These are phyloP conservation scores for Leccinum solheimii DNA, from an alignment of 1,284 basidiomycete species.

Conservation along the genomic window DNA sequence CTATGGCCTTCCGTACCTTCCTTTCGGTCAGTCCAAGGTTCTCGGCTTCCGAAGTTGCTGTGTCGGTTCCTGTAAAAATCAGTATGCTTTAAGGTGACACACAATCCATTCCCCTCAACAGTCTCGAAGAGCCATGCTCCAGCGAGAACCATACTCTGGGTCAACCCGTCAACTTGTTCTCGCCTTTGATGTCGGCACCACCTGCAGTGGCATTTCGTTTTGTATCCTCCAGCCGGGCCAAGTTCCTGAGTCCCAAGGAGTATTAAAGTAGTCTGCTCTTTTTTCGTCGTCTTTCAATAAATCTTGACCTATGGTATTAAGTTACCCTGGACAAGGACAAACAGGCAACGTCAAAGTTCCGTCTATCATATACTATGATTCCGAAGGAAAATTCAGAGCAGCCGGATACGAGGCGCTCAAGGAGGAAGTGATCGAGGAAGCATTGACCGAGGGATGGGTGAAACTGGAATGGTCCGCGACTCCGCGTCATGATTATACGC, in stretches of 20 bases:
- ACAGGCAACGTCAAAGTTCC: neutral
- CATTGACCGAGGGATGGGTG: slow-evolving; percentile 43
- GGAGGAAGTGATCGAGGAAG: slow-evolving; percentile 38
- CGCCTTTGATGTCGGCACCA: slow-evolving; percentile 52
- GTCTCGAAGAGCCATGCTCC: slow-evolving; percentile 11
- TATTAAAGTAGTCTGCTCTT: neutral
- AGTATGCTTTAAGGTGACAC: neutral
- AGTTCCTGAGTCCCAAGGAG: neutral
- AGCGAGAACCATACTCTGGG: slow-evolving; percentile 17
- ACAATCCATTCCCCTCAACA: neutral
- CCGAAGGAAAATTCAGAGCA: slow-evolving; percentile 24
- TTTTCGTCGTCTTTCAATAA: slow-evolving; percentile 1
- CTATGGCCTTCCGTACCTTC: neutral
- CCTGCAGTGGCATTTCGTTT: slow-evolving; percentile 49
- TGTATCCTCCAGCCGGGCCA: slow-evolving; percentile 34
- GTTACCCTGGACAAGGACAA: neutral
- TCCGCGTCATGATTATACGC: slow-evolving; percentile 39
- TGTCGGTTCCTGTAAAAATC: slow-evolving; percentile 13
- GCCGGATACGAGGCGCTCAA: slow-evolving; percentile 43
- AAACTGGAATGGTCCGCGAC: slow-evolving; percentile 46
- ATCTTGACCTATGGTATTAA: neutral
- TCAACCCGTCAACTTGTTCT: slow-evolving; percentile 41
- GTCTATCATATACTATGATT: neutral
- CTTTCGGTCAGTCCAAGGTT: neutral
- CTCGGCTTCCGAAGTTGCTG: neutral